phyloP scores from a whole-genome alignment of 2,329 filamentous ascomycete species.

The Cladosporium sp. region DNA sequence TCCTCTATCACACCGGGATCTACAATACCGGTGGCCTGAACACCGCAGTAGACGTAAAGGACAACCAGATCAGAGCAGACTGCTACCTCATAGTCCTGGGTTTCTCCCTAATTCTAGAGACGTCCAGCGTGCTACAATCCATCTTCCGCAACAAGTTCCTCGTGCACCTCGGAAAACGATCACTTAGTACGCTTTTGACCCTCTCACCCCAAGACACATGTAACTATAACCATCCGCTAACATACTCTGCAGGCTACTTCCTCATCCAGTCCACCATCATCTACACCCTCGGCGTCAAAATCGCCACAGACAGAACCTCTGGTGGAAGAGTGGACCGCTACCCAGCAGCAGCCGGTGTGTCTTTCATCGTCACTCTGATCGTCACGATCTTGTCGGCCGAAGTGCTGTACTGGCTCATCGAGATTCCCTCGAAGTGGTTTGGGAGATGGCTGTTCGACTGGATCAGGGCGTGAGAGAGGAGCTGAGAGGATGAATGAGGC shows the following conservation, averaged over 20 bases:
- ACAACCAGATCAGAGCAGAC: constrained; percentile 44
- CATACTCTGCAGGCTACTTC: constrained; percentile 40
- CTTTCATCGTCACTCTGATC: constrained; percentile 24
- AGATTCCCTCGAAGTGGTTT: constrained; percentile 23
- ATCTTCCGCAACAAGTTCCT: constrained; percentile 39
- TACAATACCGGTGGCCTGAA: constrained; percentile 44
- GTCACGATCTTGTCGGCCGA: constrained; percentile 25
- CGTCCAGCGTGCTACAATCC: constrained; percentile 38
- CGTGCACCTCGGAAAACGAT: constrained; percentile 43
- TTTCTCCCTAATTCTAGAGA: constrained; percentile 44
- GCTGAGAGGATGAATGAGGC: background rate
- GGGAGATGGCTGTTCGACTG: constrained; percentile 24
- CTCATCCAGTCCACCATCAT: constrained; percentile 44
- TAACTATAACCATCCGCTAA: background rate
- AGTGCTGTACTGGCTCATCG: constrained; percentile 26
- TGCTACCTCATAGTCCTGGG: constrained; percentile 48
- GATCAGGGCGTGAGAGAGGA: constrained; percentile 23
- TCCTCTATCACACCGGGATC: constrained; percentile 43
- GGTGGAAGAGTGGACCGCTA: constrained; percentile 12
- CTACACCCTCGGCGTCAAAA: constrained; percentile 45
- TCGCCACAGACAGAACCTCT: constrained; percentile 41
- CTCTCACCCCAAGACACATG: background rate
- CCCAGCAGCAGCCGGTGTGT: constrained; percentile 21
- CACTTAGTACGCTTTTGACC: constrained; percentile 43
- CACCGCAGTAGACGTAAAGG: constrained; percentile 33